phyloP scores from a whole-genome alignment of 2,329 filamentous ascomycete genomes.

The Xylogone sp. region DNA sequence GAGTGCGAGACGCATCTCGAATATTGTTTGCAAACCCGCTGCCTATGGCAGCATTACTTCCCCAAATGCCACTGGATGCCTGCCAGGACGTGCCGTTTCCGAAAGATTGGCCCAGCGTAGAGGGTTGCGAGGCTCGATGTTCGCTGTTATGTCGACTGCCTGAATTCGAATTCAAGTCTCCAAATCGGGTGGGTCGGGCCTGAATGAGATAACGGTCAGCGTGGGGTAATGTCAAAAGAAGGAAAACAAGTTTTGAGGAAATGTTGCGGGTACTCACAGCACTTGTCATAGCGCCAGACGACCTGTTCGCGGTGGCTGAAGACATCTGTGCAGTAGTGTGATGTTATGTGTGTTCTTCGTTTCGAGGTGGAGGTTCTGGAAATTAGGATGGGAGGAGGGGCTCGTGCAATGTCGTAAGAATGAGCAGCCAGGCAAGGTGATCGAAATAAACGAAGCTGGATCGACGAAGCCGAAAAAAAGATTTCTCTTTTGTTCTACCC shows the following conservation, averaged over 20 bases:
- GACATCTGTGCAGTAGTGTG: slow-evolving; percentile 19
- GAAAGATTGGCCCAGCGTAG: slow-evolving; percentile 38
- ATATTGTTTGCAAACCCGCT: slow-evolving; percentile 42
- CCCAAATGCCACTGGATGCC: slow-evolving; percentile 46
- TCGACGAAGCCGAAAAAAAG: slow-evolving; percentile 13
- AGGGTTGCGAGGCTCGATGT: slow-evolving; percentile 31
- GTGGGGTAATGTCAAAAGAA: too few species aligned
- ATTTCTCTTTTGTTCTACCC: slow-evolving; percentile 19
- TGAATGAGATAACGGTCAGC: slow-evolving; percentile 18
- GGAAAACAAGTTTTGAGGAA: slow-evolving; percentile 13
- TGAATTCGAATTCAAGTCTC: slow-evolving; percentile 32
- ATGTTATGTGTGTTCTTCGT: slow-evolving; percentile 26
- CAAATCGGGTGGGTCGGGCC: slow-evolving; percentile 29
- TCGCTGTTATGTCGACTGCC: slow-evolving; percentile 23
- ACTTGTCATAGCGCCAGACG: slow-evolving; percentile 32
- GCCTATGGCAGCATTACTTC: slow-evolving; percentile 36
- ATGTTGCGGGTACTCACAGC: slow-evolving; percentile 35
- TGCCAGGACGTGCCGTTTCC: slow-evolving; percentile 34
- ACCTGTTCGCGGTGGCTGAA: slow-evolving; percentile 29
- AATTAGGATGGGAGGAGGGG: slow-evolving; percentile 14
- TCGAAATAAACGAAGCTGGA: slow-evolving; percentile 10
- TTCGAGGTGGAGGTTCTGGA: slow-evolving; percentile 11
- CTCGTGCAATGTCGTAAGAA: slow-evolving; percentile 15
- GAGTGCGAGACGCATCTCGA: slow-evolving; percentile 40
- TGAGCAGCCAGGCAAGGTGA: slow-evolving; percentile 13